Percentiles rank a stretch among this genome's conserved stretches.
phyloP scores from a whole-genome alignment of 495 filamentous ascomycete species.

The Podospora conica region DNA sequence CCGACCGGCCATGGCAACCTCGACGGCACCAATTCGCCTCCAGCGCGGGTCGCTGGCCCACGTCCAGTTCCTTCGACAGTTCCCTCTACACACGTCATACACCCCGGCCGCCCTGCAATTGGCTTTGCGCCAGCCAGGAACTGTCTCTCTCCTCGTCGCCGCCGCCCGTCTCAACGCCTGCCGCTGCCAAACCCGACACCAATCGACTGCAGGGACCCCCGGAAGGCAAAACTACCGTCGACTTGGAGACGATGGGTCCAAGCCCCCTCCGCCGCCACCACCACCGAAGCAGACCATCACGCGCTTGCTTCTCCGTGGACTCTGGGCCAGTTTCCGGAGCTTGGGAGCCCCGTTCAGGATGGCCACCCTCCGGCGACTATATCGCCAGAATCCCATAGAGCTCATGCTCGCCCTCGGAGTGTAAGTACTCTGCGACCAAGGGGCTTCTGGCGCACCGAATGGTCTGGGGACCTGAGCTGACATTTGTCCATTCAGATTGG shows the following conservation, averaged over 20 bases:
- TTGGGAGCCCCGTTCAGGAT: slow-evolving; percentile 30
- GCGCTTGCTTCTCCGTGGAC: slow-evolving; percentile 24
- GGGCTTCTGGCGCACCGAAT: neutral
- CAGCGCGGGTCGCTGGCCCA: neutral
- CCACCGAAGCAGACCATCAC: slow-evolving; percentile 10
- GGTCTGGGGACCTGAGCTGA: neutral
- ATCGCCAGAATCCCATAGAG: slow-evolving; percentile 36
- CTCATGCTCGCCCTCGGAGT: slow-evolving; percentile 30
- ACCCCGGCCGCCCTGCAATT: neutral
- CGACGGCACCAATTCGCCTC: neutral
- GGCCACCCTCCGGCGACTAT: slow-evolving; percentile 28
- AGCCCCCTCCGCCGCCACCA: neutral
- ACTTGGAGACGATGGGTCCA: slow-evolving; percentile 6
- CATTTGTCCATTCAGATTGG: slow-evolving; percentile 21
- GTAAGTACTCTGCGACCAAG: slow-evolving; percentile 2
- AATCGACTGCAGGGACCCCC: slow-evolving; percentile 14
- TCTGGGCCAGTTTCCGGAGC: slow-evolving; percentile 28
- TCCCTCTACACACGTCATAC: neutral
- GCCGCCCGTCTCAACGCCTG: neutral
- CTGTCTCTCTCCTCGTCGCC: neutral
- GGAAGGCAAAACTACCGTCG: slow-evolving; percentile 14
- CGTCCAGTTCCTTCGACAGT: neutral
- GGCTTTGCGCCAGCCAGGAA: neutral
- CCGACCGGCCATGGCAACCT: neutral
- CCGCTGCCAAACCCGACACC: slow-evolving; percentile 13